Conservation (phyloP, 1,284 basidiomycete genomes). For the Cutaneotrichosporon daszewskae region DNA sequence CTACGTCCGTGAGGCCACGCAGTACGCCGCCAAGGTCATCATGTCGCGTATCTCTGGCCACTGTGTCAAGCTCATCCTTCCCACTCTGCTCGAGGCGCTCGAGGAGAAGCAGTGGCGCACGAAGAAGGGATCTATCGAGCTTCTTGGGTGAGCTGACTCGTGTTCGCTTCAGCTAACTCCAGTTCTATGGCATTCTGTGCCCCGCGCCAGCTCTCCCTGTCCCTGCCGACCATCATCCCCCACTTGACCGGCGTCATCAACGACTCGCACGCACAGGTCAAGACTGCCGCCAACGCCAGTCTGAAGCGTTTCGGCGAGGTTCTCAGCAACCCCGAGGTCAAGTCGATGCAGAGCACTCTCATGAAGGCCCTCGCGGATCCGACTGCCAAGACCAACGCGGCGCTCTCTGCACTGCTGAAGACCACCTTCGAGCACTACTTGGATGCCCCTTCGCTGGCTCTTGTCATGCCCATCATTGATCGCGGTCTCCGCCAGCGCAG, state of each 20-base stretch:
- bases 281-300: conserved; percentile 86
- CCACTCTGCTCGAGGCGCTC: conserved; percentile 79
- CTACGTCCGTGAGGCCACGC: conserved; percentile 91
- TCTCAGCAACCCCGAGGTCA: conserved; percentile 90
- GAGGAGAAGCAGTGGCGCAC: conserved; percentile 99
- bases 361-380: conserved; percentile 97
- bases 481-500: conserved; percentile 86
- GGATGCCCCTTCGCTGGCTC: conserved; percentile 92
- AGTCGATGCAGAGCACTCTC: conserved; percentile 82
- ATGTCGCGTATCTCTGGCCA: conserved; percentile 91
- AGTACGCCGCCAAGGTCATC: conserved; percentile 87
- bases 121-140: conserved; percentile 94
- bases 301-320: conserved; percentile 98
- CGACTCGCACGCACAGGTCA: conserved; percentile 96
- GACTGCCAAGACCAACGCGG: conserved; percentile 73
- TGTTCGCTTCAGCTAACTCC: too few species aligned
- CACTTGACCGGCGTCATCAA: conserved; percentile 90
- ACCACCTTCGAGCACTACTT: conserved; percentile 98
- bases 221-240: conserved; percentile 93
- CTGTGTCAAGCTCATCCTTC: conserved; percentile 91
- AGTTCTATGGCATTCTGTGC: conserved; percentile 99
- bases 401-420: conserved; percentile 75
- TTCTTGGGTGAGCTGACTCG: conserved; percentile 68
- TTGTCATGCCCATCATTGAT: conserved; percentile 94
- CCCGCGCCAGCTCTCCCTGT: conserved; percentile 88